A percentile compares a stretch with the other conserved stretches of the same genome.
These are phyloP conservation scores for Hortaea werneckii DNA, from an alignment of 2,329 filamentous ascomycete genomes.

Conservation along the genomic window DNA sequence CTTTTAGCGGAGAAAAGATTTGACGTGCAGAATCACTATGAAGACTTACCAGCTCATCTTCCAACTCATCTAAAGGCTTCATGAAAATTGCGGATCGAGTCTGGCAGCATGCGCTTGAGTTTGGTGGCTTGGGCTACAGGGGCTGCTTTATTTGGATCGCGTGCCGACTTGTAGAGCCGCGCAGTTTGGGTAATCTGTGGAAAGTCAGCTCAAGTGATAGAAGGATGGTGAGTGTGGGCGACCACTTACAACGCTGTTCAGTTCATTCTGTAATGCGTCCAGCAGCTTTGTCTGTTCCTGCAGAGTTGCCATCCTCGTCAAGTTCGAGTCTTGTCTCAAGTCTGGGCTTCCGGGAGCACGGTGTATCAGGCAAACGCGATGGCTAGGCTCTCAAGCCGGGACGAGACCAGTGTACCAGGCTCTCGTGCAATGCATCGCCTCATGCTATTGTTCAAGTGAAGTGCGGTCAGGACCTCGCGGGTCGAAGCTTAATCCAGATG, in stretches of 20 bases:
- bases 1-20: neutral
- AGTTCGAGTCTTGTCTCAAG: no score
- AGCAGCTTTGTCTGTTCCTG: conserved; percentile 21
- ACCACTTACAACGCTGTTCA: conserved; percentile 35
- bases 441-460: no score
- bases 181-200: conserved; percentile 34
- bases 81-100: conserved; percentile 35
- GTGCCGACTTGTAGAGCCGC: conserved; percentile 34
- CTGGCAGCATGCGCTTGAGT: conserved; percentile 29
- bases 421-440: no score
- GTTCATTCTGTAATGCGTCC: conserved; percentile 36
- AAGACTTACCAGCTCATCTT: conserved; percentile 32
- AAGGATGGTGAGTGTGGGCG: conserved; percentile 3
- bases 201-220: neutral
- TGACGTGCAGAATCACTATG: neutral
- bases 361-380: no score
- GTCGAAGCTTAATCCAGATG: no score
- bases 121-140: conserved; percentile 24
- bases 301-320: conserved; percentile 7
- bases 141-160: conserved; percentile 14
- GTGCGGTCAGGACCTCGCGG: no score
- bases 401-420: no score
- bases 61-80: conserved; percentile 43
- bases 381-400: no score
- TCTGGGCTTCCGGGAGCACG: no score